Conservation (phyloP, 257 asterid species). For the Solanum rostratum region DNA sequence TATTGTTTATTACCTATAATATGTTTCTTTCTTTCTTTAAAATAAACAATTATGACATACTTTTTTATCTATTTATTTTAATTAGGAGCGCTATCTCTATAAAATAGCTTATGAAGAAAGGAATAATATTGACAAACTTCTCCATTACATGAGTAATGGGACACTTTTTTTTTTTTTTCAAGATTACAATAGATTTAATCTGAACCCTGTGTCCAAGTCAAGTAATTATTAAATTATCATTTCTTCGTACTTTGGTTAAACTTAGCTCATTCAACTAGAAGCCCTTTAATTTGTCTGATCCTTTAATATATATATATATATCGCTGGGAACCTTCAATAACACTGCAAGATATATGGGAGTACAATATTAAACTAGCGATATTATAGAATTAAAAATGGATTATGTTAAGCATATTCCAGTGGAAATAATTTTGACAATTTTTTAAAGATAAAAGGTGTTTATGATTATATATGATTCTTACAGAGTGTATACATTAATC, state of each 20-base stretch:
- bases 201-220: too few species aligned
- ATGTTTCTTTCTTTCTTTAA: not conserved
- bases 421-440: not conserved
- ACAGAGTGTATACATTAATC: not conserved
- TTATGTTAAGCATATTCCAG: not conserved
- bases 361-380: not conserved
- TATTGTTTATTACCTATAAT: too few species aligned
- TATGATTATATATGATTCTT: not conserved
- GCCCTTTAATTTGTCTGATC: not conserved
- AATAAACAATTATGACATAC: not conserved
- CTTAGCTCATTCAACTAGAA: not conserved
- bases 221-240: not conserved
- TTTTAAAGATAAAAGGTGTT: not conserved
- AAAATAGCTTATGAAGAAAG: not conserved
- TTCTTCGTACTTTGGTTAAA: not conserved
- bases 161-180: not conserved
- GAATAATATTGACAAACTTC: not conserved
- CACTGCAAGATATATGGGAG: not conserved
- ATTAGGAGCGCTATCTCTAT: not conserved
- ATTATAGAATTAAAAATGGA: not conserved
- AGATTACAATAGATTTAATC: not conserved
- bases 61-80: not conserved
- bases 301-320: not conserved
- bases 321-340: not conserved
- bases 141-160: not conserved